phyloP scores from a whole-genome alignment of 2,329 filamentous ascomycete species.

The Colletotrichum sp. region DNA sequence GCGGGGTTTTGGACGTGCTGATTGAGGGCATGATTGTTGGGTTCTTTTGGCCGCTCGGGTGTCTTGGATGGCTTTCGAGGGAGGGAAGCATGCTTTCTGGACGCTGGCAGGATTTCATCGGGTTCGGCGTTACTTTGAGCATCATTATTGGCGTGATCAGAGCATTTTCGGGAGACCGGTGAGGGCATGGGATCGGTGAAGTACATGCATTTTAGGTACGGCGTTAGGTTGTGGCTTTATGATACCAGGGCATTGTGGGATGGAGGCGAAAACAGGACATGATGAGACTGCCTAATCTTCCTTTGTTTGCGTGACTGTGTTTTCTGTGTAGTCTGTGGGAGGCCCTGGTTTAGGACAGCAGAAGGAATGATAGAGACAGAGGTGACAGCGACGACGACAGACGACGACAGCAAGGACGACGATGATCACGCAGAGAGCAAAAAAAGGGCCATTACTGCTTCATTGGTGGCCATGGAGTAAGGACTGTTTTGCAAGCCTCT shows the following conservation, averaged over 20 bases:
- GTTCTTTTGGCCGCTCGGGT: conserved; percentile 93
- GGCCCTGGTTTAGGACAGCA: not conserved
- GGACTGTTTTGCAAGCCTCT: not conserved
- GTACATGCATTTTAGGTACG: not conserved
- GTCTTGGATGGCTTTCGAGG: conserved; percentile 81
- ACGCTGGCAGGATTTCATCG: conserved; percentile 84
- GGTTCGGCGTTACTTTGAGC: conserved; percentile 77
- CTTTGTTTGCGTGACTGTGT: not conserved
- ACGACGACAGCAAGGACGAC: not conserved
- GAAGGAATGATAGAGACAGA: not conserved
- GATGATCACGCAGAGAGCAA: not conserved
- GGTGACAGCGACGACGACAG: not conserved
- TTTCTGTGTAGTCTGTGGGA: not conserved
- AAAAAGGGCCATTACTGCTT: conserved; percentile 22
- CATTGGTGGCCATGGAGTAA: conserved; percentile 20
- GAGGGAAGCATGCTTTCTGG: conserved; percentile 89
- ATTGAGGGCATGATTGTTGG: conserved; percentile 88
- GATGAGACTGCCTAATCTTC: not conserved
- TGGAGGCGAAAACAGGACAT: not conserved
- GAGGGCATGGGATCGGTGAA: not conserved
- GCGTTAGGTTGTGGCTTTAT: not conserved
- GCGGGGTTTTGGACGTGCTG: conserved; percentile 79
- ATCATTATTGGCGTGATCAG: conserved; percentile 39
- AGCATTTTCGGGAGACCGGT: conserved; percentile 22
- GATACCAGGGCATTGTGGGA: not conserved